phyloP scores from a whole-genome alignment of 768 basidiomycete species.

The Agrocybe pediades region DNA sequence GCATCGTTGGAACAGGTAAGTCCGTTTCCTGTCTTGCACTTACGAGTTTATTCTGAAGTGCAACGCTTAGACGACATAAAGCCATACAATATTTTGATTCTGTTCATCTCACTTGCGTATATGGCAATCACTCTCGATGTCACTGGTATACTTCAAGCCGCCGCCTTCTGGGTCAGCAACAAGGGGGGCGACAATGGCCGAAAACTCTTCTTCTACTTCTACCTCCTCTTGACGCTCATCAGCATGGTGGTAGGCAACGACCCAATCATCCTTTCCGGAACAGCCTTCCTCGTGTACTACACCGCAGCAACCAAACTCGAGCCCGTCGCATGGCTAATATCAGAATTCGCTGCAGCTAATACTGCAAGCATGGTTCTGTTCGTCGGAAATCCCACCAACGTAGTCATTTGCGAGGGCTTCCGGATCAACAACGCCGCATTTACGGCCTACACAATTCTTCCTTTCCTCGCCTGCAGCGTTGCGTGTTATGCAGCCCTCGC shows the following conservation, averaged over 20 bases:
- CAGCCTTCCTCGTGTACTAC: constrained; percentile 88
- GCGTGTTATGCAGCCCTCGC: constrained; percentile 62
- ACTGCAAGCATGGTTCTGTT: constrained; percentile 77
- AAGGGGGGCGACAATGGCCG: constrained; percentile 74
- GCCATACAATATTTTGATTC: constrained; percentile 90
- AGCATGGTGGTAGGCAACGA: constrained; percentile 91
- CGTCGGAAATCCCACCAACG: constrained; percentile 92
- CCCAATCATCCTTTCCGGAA: constrained; percentile 90
- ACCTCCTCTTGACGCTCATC: constrained; percentile 74
- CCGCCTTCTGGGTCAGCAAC: constrained; percentile 89
- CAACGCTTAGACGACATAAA: constrained; percentile 70
- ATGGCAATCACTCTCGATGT: constrained; percentile 90
- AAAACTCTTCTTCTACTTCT: constrained; percentile 79
- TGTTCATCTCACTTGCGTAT: constrained; percentile 92
- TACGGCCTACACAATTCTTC: constrained; percentile 82
- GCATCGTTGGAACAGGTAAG: constrained; percentile 60
- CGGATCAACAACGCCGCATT: constrained; percentile 74
- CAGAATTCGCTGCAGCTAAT: constrained; percentile 80
- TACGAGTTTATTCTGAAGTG: no score
- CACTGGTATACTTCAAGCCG: constrained; percentile 82
- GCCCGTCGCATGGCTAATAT: constrained; percentile 69
- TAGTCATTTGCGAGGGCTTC: constrained; percentile 90
- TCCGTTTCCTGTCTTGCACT: background rate
- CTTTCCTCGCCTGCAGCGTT: constrained; percentile 70
- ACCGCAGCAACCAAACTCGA: constrained; percentile 64